phyloP scores from a whole-genome alignment of 805 yeast species.

The Saccharomycopsis sp. region DNA sequence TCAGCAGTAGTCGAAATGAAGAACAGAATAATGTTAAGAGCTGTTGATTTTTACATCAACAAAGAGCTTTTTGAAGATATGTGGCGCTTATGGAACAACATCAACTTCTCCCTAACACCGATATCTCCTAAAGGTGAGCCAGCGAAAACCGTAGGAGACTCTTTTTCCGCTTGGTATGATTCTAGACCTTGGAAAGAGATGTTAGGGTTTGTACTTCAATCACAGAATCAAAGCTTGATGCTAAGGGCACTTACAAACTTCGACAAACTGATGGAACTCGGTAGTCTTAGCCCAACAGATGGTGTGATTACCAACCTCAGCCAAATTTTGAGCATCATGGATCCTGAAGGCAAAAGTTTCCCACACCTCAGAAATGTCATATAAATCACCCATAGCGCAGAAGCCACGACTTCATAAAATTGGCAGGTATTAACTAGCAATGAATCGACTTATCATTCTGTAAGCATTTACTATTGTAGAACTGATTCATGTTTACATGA shows the following conservation, averaged over 20 bases:
- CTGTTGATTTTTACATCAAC: not conserved
- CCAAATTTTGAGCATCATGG: not conserved
- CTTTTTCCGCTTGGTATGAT: slow-evolving; percentile 3
- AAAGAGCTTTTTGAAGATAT: slow-evolving; percentile 4
- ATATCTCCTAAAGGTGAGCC: not conserved
- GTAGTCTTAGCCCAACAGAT: not conserved
- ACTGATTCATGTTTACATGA: no score
- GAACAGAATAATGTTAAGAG: slow-evolving; percentile 11
- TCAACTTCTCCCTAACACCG: slow-evolving; percentile 1
- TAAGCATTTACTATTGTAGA: no score
- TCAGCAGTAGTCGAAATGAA: slow-evolving; percentile 9
- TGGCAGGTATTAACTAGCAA: no score
- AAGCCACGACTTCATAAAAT: no score
- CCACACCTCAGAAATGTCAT: not conserved
- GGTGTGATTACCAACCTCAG: not conserved
- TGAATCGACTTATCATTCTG: no score
- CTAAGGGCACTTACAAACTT: not conserved
- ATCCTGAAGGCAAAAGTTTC: not conserved
- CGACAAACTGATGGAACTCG: no score
- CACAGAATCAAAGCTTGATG: slow-evolving; percentile 4
- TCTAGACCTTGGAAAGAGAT: slow-evolving; percentile 17
- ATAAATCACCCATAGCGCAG: no score
- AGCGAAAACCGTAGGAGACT: not conserved
- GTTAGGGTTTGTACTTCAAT: slow-evolving; percentile 5
- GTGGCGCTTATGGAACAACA: slow-evolving; percentile 17